Evolutionary conservation across 495 filamentous ascomycete genomes (phyloP), one percentile per base, ranked within the genome.

Genomic region (Sordaria brevicollis): DNA sequence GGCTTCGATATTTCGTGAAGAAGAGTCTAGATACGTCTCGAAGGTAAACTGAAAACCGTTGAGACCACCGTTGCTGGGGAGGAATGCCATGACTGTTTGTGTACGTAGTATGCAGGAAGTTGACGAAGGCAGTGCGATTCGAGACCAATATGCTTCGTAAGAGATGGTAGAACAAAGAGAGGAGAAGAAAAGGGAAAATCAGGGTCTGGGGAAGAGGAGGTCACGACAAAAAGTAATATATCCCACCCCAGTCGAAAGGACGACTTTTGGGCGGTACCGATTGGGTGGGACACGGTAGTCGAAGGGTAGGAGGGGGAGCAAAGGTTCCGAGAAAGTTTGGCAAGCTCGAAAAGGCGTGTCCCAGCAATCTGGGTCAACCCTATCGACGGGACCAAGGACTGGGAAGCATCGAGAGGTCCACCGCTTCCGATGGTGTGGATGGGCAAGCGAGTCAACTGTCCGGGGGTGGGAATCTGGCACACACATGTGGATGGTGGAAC

Each of bases 21-120:
- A 72, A 39, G 78, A 73, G 38, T 72, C 71, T 17, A 78, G 31
- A 57, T 75, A 74, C 7, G 72, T 65, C 62, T 80, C 79, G 49
- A 81, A 81, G 36, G 77, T 79, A 68, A 81, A 81, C 43, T 76
- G 70, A 41, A 74, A 77, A 39, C 69, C 70, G 29, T 73, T 70
- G 15, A 73, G 31, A 69, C 73, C 67, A 38, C 37, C 67, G 65
- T 62, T 35, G 38, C 34, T 71, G 35, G 68, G 39, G 25, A 31
- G 65, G 13, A 65, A 68, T 62, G 67, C 49, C 71, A 43, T 35
- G 57, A 66, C 62, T 66, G 68, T 3, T 71, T n/a, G n/a, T n/a
- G 35, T 29, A 2, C 2, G 67, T 17, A 7, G 33, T n/a, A n/a
- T n/a, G n/a, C n/a, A n/a, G n/a, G n/a, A n/a, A n/a, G n/a, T n/a